Evolutionary conservation across 257 asterid species (phyloP).

Genomic region (Mentha longifolia): DNA sequence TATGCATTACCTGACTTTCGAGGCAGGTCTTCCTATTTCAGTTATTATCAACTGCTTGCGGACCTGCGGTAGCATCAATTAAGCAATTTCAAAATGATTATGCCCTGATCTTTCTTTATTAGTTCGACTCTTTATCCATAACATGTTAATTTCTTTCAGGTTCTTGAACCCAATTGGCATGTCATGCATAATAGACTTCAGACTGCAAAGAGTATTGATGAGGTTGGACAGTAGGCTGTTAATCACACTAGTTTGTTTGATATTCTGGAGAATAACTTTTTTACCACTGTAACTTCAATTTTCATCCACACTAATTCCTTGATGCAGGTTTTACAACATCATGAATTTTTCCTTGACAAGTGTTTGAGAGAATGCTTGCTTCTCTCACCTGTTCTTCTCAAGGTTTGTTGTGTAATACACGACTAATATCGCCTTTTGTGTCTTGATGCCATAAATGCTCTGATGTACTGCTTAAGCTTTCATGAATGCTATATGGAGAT

Average conservation of each 20-base stretch:
- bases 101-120: slow-evolving; percentile 9
- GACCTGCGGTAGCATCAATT: not conserved
- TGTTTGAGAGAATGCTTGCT: slow-evolving; percentile 95
- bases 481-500: not conserved
- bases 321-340: slow-evolving; percentile 88
- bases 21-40: slow-evolving; percentile 55
- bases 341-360: slow-evolving; percentile 90
- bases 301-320: slow-evolving; percentile 27
- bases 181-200: slow-evolving; percentile 90
- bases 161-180: slow-evolving; percentile 98
- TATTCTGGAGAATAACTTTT: not conserved
- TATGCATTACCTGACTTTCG: slow-evolving; percentile 91
- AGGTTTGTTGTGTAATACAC: slow-evolving; percentile 53
- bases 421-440: slow-evolving; percentile 15
- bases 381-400: slow-evolving; percentile 86
- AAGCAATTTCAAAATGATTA: not conserved
- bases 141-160: slow-evolving; percentile 52
- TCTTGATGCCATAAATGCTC: not conserved
- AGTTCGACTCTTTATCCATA: slow-evolving; percentile 18
- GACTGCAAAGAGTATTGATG: slow-evolving; percentile 94
- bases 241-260: slow-evolving; percentile 13
- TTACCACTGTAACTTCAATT: slow-evolving; percentile 6
- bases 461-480: not conserved
- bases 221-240: slow-evolving; percentile 51
- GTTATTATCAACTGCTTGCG: slow-evolving; percentile 14